phyloP scores from a whole-genome alignment of 1,284 basidiomycete genomes.

The Trichosporon sp. region DNA sequence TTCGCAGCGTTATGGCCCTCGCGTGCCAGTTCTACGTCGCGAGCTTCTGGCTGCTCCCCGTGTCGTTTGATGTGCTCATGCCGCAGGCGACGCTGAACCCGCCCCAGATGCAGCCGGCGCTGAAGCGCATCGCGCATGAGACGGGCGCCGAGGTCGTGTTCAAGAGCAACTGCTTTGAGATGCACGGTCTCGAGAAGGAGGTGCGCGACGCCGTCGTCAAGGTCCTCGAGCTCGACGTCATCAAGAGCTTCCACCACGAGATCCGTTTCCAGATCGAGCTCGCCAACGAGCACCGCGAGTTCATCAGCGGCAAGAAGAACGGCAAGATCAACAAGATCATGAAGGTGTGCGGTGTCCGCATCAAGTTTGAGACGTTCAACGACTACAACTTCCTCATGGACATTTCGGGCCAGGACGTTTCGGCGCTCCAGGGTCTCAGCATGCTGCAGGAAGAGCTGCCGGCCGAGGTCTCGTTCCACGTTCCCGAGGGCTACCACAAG shows the following conservation, averaged over 20 bases:
- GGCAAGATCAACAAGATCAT: constrained; percentile 99
- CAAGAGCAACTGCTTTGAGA: constrained; percentile 96
- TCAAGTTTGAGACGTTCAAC: constrained; percentile 98
- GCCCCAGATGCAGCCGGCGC: constrained; percentile 77
- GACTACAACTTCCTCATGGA: constrained; percentile 99
- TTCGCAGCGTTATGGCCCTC: constrained; percentile 92
- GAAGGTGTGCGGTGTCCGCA: constrained; percentile 93
- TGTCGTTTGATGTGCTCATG: constrained; percentile 88
- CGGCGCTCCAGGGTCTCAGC: constrained; percentile 82
- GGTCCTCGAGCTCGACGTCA: constrained; percentile 85
- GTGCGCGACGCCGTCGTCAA: constrained; percentile 82
- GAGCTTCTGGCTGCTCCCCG: constrained; percentile 91
- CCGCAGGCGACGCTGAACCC: constrained; percentile 75
- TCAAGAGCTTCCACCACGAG: constrained; percentile 90
- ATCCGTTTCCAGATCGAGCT: constrained; percentile 98
- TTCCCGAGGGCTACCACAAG: constrained; percentile 97
- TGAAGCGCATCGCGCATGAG: constrained; percentile 81
- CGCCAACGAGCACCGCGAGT: constrained; percentile 96
- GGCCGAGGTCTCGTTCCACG: constrained; percentile 98
- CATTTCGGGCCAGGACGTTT: constrained; percentile 76
- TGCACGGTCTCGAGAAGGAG: constrained; percentile 93
- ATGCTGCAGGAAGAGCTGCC: constrained; percentile 95
- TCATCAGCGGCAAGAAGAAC: constrained; percentile 97
- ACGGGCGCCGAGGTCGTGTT: constrained; percentile 95
- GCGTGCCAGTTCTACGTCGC: constrained; percentile 95